A percentile compares a stretch with the other conserved stretches of the same genome.
Conservation (phyloP, 805 yeast genomes). For the Zygoascus ofunaensis region DNA sequence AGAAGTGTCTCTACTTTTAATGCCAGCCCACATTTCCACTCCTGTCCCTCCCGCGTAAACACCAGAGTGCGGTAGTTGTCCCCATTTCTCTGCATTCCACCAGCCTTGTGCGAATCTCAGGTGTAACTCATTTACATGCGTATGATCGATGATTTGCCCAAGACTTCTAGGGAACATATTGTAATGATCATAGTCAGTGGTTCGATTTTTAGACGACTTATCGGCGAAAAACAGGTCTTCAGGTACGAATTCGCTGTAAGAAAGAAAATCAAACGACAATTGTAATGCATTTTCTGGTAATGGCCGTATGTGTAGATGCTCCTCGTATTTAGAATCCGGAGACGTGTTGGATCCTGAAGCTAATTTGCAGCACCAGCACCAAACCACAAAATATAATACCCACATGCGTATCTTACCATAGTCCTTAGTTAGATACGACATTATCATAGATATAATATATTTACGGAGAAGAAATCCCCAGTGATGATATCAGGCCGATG, state of each 20-base stretch:
- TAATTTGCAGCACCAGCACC: too few relatives aligned
- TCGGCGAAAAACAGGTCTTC: slow-evolving; percentile 10
- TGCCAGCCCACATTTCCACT: slow-evolving; percentile 82
- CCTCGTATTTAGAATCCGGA: slow-evolving; percentile 36
- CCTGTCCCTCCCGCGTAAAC: slow-evolving; percentile 82
- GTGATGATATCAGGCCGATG: too few relatives aligned
- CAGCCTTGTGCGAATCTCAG: slow-evolving; percentile 86
- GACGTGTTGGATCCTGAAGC: too few relatives aligned
- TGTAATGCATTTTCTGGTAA: slow-evolving; percentile 62
- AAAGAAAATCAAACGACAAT: slow-evolving; percentile 60
- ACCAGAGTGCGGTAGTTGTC: slow-evolving; percentile 68
- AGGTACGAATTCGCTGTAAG: slow-evolving; percentile 42
- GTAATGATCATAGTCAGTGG: slow-evolving; percentile 17
- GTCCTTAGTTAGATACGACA: too few relatives aligned
- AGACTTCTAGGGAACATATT: slow-evolving; percentile 64
- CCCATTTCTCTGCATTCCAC: slow-evolving; percentile 91
- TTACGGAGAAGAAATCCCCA: too few relatives aligned
- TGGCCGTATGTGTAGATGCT: slow-evolving; percentile 54
- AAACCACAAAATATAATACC: too few relatives aligned
- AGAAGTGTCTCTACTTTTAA: slow-evolving; percentile 57
- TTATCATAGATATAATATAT: too few relatives aligned
- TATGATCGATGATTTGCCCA: slow-evolving; percentile 61
- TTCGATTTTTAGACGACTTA: background rate
- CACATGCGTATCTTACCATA: too few relatives aligned
- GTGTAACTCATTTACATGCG: slow-evolving; percentile 68